Base-by-base conservation (phyloP, 257 asterid species). In the Forsythia suspensa region DNA sequence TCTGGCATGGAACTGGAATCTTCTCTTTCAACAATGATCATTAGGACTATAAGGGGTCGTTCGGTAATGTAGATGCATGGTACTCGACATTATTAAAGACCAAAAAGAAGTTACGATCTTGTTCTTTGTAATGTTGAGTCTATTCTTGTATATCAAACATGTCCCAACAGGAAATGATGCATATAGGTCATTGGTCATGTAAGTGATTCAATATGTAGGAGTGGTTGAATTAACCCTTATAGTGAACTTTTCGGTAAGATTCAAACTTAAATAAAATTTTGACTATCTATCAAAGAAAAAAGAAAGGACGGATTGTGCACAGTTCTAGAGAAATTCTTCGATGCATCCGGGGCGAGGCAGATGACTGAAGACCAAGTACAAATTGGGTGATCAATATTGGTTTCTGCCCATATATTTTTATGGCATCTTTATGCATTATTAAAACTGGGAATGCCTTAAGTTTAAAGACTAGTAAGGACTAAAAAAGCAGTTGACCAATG, bases 401-500 rank as follows among this genome's bases (percentile, higher is more conserved):
- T 29, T 29, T 29, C 34, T 29, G 34, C 34, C 34, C 34, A 29
- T 29, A 29, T 29, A 29, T 29, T 29, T 29, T 29, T 4, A 10
- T 48, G 57, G 57, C 57, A 48, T 48, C 57, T 10, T 10, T 13
- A 48, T 61, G 55, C 55, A 75, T 44, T 63, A 15, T 46, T 20
- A 18, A 69, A 79, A 9, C 18, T 36, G 39, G 39, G 77, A 63
- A 78, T 78, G 76, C 79, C 55, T 51, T 40, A 29, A n/a, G 57
- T 34, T 42, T 24, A 46, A 73, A 40, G 37, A 15, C 21, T 20
- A 10, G 29, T 73, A 3, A 38, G 8, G 79, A 70, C 39, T 82
- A 48, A 82, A 77, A 46, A 80, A 85, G 18, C 46, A 44, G 85
- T 85, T 77, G 89, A 85, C 89, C 81, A 44, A 6, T 12, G 48